Evolutionary conservation across 176 grass and related monocot genomes (phyloP).

Genomic region (Ensete ventricosum): DNA sequence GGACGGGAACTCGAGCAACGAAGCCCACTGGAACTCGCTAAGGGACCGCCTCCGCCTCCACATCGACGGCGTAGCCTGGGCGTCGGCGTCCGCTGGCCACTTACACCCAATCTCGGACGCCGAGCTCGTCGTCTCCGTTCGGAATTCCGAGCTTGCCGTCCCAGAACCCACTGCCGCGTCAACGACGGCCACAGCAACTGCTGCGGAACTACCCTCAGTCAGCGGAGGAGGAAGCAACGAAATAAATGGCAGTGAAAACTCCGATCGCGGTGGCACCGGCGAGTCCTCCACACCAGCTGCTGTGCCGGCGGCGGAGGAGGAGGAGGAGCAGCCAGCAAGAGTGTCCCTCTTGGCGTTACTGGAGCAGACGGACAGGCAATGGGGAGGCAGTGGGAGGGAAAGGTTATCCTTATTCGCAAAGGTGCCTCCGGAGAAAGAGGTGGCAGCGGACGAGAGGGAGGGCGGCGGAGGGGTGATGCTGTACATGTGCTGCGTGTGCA

Average conservation of each 20-base stretch:
- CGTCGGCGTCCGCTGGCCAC: conserved; percentile 1
- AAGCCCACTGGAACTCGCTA: conserved; percentile 43
- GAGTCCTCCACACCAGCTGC: not conserved
- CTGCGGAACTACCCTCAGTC: not conserved
- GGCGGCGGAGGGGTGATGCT: not conserved
- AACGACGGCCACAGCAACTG: not conserved
- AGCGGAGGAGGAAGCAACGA: not conserved
- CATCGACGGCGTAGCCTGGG: conserved; percentile 21
- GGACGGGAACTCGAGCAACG: conserved; percentile 16
- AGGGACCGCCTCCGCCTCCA: conserved; percentile 39
- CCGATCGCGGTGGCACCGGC: not conserved
- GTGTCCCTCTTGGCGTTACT: conserved; percentile 68
- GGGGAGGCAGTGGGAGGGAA: conserved; percentile 21
- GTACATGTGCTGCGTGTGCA: conserved; percentile 10
- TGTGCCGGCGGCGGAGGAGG: conserved; percentile 7
- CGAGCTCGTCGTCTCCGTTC: conserved; percentile 13
- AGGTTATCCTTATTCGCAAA: not conserved
- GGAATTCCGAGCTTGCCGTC: not conserved
- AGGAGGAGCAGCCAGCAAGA: conserved; percentile 26
- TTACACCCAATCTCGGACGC: conserved; percentile 3
- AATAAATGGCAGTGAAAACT: not conserved
- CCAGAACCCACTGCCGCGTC: not conserved
- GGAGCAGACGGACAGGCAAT: conserved; percentile 57
- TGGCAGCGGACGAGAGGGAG: not conserved
- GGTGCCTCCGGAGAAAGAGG: not conserved